Percentiles rank a stretch among this genome's conserved stretches.
phyloP scores from a whole-genome alignment of 495 filamentous ascomycete species.

The Penicillium macrosclerotiorum region DNA sequence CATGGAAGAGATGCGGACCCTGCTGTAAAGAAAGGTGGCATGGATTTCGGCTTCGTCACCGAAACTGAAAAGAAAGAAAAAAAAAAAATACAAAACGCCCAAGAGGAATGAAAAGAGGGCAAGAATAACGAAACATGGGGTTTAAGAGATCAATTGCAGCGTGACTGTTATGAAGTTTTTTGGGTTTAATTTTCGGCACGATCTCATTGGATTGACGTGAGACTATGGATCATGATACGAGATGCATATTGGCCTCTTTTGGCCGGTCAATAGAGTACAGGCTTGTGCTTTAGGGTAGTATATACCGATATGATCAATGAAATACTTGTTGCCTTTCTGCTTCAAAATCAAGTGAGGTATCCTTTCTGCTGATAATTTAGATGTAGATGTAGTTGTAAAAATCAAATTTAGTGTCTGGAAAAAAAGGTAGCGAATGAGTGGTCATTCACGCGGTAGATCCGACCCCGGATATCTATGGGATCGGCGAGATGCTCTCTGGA shows the following conservation, averaged over 20 bases:
- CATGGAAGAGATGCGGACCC: slow-evolving; percentile 52
- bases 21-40: slow-evolving; percentile 27
- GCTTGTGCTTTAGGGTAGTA: neutral
- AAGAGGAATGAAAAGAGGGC: neutral
- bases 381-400: no score
- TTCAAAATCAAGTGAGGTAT: no score
- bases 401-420: no score
- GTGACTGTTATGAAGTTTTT: neutral
- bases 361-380: no score
- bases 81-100: neutral
- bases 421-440: no score
- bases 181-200: neutral
- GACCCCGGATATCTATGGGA: no score
- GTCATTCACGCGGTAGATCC: no score
- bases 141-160: neutral
- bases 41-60: neutral
- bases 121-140: slow-evolving; percentile 1
- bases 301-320: neutral
- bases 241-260: neutral
- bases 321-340: neutral
- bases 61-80: neutral
- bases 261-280: neutral
- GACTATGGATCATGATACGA: neutral
- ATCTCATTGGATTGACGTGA: neutral
- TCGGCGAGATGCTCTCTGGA: no score